These are phyloP conservation scores for Nicotiana tomentosiformis DNA, from an alignment of 257 asterid species.

Conservation along the genomic window DNA sequence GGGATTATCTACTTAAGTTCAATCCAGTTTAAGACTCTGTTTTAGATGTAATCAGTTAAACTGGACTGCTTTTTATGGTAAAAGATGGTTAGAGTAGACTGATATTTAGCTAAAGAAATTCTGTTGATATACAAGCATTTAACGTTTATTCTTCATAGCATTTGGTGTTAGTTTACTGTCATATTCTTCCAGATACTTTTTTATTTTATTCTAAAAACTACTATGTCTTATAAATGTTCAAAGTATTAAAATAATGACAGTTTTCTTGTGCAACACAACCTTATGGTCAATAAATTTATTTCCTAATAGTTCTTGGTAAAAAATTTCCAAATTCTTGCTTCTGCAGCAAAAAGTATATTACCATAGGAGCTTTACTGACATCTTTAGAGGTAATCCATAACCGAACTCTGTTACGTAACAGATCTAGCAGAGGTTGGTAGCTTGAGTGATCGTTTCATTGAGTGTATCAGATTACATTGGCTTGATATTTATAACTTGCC, in stretches of 20 bases:
- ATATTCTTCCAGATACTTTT: background rate
- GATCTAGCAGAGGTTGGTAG: background rate
- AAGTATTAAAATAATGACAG: background rate
- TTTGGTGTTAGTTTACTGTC: background rate
- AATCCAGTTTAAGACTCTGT: background rate
- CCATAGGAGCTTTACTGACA: background rate
- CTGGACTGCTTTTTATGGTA: background rate
- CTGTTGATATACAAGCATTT: background rate
- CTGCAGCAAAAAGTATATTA: background rate
- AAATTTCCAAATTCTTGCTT: background rate
- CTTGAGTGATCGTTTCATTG: background rate
- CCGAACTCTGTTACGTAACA: background rate
- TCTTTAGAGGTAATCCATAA: background rate
- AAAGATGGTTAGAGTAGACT: background rate
- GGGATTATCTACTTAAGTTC: background rate
- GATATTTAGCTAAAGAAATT: background rate
- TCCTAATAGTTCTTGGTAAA: background rate
- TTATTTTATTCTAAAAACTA: no score
- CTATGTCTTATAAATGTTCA: background rate
- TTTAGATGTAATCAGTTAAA: background rate
- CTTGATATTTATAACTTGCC: background rate
- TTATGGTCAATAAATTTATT: background rate
- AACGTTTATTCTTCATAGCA: background rate
- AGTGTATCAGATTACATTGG: background rate
- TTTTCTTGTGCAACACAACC: background rate